Conservation (phyloP, 805 yeast species). For the Ogataea wickerhamii region DNA sequence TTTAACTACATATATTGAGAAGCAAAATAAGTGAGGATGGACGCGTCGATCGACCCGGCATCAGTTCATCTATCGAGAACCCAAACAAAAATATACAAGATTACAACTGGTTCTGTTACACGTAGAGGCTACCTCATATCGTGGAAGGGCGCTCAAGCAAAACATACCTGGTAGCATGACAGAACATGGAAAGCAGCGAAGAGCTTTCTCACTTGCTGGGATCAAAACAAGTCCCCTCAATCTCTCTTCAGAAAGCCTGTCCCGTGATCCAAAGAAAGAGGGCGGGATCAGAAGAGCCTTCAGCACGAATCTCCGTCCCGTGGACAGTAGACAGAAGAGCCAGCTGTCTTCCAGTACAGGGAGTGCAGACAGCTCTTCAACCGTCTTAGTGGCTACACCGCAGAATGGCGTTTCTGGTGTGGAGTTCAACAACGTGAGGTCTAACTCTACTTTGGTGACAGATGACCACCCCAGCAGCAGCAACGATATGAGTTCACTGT, state of each 20-base stretch:
- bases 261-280: not conserved
- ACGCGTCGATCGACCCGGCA: too few species aligned
- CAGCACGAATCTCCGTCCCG: slow-evolving; percentile 1
- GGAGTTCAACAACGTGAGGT: slow-evolving; percentile 33
- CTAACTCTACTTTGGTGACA: slow-evolving; percentile 12
- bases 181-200: slow-evolving; percentile 2
- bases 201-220: slow-evolving; percentile 1
- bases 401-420: slow-evolving; percentile 28
- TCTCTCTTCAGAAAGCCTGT: slow-evolving; percentile 8
- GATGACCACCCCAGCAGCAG: slow-evolving; percentile 1
- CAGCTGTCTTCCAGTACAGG: not conserved
- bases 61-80: too few species aligned
- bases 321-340: not conserved
- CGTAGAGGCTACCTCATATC: too few species aligned
- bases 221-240: not conserved
- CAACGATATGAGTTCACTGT: slow-evolving; percentile 7
- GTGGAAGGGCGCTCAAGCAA: too few species aligned
- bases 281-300: not conserved
- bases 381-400: slow-evolving; percentile 7
- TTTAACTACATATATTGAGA: too few species aligned
- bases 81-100: too few species aligned
- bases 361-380: slow-evolving; percentile 4
- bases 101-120: too few species aligned
- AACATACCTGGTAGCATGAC: too few species aligned
- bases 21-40: too few species aligned